These are phyloP conservation scores for Cyclocybe cylindracea DNA, from an alignment of 768 basidiomycete species.

Conservation along the genomic window DNA sequence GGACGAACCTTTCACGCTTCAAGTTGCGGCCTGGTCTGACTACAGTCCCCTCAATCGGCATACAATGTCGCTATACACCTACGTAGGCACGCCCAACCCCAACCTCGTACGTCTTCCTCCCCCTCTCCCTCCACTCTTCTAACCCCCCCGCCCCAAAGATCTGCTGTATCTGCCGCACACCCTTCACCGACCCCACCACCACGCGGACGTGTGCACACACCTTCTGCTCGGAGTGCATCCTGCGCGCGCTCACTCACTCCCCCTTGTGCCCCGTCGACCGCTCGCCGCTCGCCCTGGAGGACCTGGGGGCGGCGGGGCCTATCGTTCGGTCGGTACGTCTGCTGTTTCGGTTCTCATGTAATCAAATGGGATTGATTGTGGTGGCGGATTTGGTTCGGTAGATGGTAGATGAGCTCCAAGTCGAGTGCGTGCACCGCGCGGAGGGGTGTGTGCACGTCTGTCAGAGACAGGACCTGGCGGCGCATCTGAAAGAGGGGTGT, in stretches of 20 bases:
- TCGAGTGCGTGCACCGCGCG: slow-evolving; percentile 64
- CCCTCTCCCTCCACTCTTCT: not conserved
- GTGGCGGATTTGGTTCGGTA: slow-evolving; percentile 27
- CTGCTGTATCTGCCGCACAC: slow-evolving; percentile 77
- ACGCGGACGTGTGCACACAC: slow-evolving; percentile 81
- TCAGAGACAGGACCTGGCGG: slow-evolving; percentile 64
- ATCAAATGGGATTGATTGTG: not conserved
- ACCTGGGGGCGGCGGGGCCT: slow-evolving; percentile 67
- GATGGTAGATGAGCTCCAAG: slow-evolving; percentile 83
- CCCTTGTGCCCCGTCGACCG: slow-evolving; percentile 86
- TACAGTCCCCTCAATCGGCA: too few relatives aligned
- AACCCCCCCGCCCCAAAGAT: slow-evolving; percentile 40
- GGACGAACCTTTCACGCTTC: too few relatives aligned
- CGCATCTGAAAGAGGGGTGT: slow-evolving; percentile 65
- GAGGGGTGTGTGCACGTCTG: slow-evolving; percentile 64
- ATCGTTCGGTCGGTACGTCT: slow-evolving; percentile 72
- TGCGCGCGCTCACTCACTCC: slow-evolving; percentile 64
- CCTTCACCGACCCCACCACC: slow-evolving; percentile 77
- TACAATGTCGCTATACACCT: slow-evolving; percentile 53
- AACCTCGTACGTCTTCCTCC: slow-evolving; percentile 55
- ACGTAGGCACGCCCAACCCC: slow-evolving; percentile 60
- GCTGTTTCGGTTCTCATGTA: not conserved
- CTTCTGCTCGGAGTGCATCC: slow-evolving; percentile 83
- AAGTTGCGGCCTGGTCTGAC: too few relatives aligned
- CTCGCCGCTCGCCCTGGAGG: slow-evolving; percentile 56